Percentiles rank a stretch among this genome's conserved stretches.
phyloP scores from a whole-genome alignment of 2,329 filamentous ascomycete genomes.

The Epichloe bromicola region DNA sequence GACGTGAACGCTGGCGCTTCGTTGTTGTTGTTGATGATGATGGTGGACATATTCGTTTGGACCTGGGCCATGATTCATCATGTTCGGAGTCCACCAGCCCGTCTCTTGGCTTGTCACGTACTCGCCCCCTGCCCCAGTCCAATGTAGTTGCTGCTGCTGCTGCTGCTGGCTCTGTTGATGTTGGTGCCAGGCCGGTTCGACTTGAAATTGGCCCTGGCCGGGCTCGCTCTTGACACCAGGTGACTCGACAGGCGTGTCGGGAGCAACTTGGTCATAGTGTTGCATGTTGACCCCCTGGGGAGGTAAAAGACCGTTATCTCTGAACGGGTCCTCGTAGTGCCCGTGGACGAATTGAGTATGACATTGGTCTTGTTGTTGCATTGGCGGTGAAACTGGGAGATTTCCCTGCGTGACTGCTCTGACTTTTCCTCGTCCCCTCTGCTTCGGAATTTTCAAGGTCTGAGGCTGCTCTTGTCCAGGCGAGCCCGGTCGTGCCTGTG shows the following conservation, averaged over 20 bases:
- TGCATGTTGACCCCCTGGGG: conserved; percentile 13
- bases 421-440: conserved; percentile 15
- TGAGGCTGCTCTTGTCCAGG: conserved; percentile 17
- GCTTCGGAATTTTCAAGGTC: conserved; percentile 21
- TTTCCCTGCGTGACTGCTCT: conserved; percentile 9
- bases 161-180: conserved; percentile 14
- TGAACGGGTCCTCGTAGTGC: conserved; percentile 26
- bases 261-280: conserved; percentile 19
- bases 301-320: conserved; percentile 14
- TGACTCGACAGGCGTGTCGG: conserved; percentile 26
- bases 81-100: conserved; percentile 21
- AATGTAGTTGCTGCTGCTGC: conserved; percentile 12
- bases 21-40: background rate
- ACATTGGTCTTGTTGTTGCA: conserved; percentile 16
- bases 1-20: conserved; percentile 25
- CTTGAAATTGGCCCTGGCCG: conserved; percentile 14
- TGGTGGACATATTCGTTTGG: conserved; percentile 7
- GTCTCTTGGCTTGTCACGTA: conserved; percentile 13
- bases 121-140: conserved; percentile 15
- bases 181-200: conserved; percentile 9
- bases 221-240: conserved; percentile 22
- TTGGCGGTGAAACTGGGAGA: conserved; percentile 13
- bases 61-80: conserved; percentile 14
- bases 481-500: conserved; percentile 14
- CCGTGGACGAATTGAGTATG: conserved; percentile 21